Evolutionary conservation across 2,329 filamentous ascomycete genomes (phyloP).

Genomic region (Lomentospora prolificans): DNA sequence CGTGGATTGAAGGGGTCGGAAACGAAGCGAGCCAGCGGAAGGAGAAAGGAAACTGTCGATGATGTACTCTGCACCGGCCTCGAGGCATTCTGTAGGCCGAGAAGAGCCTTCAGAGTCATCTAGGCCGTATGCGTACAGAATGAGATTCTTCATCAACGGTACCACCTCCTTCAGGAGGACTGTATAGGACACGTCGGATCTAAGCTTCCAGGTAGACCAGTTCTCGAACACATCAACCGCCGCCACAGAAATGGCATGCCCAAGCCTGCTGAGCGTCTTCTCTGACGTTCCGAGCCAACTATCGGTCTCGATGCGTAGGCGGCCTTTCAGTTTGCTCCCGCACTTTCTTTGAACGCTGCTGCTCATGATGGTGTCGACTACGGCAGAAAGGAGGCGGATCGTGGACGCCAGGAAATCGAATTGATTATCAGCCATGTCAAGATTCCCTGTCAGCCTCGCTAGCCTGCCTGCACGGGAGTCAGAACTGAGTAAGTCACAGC

Average conservation of each 20-base stretch:
- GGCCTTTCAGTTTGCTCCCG: constrained; percentile 36
- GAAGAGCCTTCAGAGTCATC: constrained; percentile 45
- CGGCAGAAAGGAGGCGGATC: constrained; percentile 60
- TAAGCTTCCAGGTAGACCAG: constrained; percentile 77
- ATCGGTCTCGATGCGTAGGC: constrained; percentile 37
- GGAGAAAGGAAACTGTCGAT: constrained; percentile 66
- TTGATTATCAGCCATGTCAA: constrained; percentile 67
- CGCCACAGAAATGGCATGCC: constrained; percentile 63
- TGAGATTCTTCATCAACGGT: constrained; percentile 58
- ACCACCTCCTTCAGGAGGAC: constrained; percentile 60
- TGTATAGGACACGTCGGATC: constrained; percentile 55
- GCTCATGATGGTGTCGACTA: constrained; percentile 66
- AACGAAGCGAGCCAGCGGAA: constrained; percentile 59
- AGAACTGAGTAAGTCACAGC: constrained; percentile 69
- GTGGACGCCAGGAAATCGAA: constrained; percentile 71
- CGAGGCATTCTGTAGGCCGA: constrained; percentile 50
- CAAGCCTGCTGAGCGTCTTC: constrained; percentile 61
- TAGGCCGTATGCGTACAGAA: constrained; percentile 65
- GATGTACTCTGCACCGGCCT: constrained; percentile 65
- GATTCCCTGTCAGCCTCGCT: constrained; percentile 66
- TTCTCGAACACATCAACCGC: constrained; percentile 80
- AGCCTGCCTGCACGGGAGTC: constrained; percentile 70
- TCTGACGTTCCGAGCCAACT: constrained; percentile 67
- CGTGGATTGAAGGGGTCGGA: constrained; percentile 66
- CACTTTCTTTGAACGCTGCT: constrained; percentile 59